Base-by-base conservation (phyloP, 208 protist species). In the Spongospora subterranea region DNA sequence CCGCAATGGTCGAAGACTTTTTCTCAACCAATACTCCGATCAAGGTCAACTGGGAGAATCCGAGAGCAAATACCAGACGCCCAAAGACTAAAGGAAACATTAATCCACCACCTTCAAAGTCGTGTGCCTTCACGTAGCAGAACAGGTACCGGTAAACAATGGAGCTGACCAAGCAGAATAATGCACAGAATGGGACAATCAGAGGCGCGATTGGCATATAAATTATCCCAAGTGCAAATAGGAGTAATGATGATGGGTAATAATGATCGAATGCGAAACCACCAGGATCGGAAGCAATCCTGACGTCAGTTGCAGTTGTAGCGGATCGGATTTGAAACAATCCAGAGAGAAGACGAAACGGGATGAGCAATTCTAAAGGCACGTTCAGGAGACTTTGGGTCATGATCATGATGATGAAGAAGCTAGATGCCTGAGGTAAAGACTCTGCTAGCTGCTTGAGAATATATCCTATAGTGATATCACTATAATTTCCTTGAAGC, bases 131-230 rank as follows among this genome's bases (percentile, higher is more conserved):
- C 17, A 82, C 71, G n/a, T 40, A 82, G 17, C 6, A 39, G 71
- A 82, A 82, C n/a, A 39, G n/a, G n/a, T 82, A 82, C n/a, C 71
- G 71, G n/a, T 82, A 82, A 43, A 82, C 6, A 43, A 82, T n/a
- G 17, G 71, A 35, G n/a, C 17, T 17, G 71, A 43, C 6, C 35
- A 82, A 13, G 71, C 71, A 82, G 71, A 82, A n/a, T n/a, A 43
- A 13, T 6, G 40, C 35, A n/a, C 17, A 39, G 71, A 82, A 82
- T 43, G 71, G 71, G 6, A 82, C 35, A 43, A 82, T 82, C 71
- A 82, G 71, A 6, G 71, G 71, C 13, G 71, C 71, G 71, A 82
- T 82, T 6, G 71, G 71, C 6, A 43, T 6, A 43, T 82, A 82
- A 43, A 82, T 6, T 6, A 82, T 35, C 17, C 71, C 71, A 43